These are phyloP conservation scores for Colletotrichum lentis DNA, from an alignment of 2,329 filamentous ascomycete species.

Conservation along the genomic window DNA sequence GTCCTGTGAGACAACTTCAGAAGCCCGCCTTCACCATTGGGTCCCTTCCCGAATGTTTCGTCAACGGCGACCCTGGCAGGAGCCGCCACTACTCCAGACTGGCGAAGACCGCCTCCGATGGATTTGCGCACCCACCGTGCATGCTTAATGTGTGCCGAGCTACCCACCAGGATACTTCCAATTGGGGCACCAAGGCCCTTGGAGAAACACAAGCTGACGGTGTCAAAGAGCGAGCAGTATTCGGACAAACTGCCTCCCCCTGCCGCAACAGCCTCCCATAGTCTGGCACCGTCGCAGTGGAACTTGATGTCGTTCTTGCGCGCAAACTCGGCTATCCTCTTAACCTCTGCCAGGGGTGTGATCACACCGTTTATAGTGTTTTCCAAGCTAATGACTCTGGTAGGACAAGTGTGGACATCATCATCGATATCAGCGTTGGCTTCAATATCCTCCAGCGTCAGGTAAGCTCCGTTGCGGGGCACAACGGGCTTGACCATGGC, in stretches of 20 bases:
- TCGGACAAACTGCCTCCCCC: conserved; percentile 73
- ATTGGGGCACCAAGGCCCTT: conserved; percentile 86
- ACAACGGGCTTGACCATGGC: conserved; percentile 73
- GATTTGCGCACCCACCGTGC: conserved; percentile 67
- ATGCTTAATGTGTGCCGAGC: conserved; percentile 47
- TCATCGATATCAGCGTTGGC: conserved; percentile 70
- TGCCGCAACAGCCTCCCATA: conserved; percentile 82
- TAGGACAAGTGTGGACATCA: conserved; percentile 81
- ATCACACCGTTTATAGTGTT: conserved; percentile 85
- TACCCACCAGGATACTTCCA: conserved; percentile 75
- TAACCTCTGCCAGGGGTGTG: conserved; percentile 76
- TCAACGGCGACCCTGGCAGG: conserved; percentile 74
- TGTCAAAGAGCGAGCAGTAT: conserved; percentile 75
- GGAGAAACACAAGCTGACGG: conserved; percentile 78
- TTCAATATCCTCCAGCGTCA: conserved; percentile 80
- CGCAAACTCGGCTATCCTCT: conserved; percentile 75
- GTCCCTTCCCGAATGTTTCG: conserved; percentile 52
- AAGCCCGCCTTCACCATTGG: conserved; percentile 60
- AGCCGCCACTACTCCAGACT: conserved; percentile 76
- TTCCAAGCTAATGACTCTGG: conserved; percentile 81
- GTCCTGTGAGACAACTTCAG: conserved; percentile 67
- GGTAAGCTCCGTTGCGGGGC: conserved; percentile 74
- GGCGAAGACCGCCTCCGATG: conserved; percentile 77
- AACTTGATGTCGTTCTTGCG: conserved; percentile 69
- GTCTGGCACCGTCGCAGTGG: conserved; percentile 80